Percentiles rank a stretch among this genome's conserved stretches.
Evolutionary conservation across 2,329 filamentous ascomycete genomes (phyloP).

Genomic region (Pestalotiopsis sp.): DNA sequence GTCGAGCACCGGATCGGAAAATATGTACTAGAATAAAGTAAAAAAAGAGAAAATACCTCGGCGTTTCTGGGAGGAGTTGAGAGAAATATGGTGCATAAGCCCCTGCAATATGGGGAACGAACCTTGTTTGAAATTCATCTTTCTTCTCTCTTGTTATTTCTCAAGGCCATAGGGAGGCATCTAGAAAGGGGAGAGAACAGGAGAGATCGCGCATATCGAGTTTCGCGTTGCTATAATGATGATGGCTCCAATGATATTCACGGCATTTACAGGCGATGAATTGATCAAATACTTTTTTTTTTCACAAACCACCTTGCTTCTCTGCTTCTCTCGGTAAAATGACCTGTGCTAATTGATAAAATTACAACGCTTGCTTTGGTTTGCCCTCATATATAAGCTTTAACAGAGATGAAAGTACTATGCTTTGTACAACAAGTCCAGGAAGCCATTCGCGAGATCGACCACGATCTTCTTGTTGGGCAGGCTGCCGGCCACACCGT

Average conservation of each 20-base stretch:
- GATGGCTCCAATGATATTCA: not conserved
- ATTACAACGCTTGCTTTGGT: not conserved
- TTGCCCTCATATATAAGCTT: not conserved
- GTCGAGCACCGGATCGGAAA: not conserved
- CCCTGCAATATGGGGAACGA: no score
- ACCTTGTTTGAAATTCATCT: not conserved
- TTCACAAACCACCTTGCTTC: not conserved
- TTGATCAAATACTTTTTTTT: not conserved
- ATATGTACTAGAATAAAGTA: not conserved
- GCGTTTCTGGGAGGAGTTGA: not conserved
- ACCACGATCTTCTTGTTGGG: slow-evolving; percentile 96
- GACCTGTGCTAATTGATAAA: not conserved
- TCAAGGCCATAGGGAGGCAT: not conserved
- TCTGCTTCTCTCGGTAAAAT: not conserved
- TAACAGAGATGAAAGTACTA: slow-evolving; percentile 40
- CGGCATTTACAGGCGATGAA: not conserved
- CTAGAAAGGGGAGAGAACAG: not conserved
- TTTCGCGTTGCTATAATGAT: not conserved
- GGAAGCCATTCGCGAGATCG: slow-evolving; percentile 85
- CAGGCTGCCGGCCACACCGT: slow-evolving; percentile 91
- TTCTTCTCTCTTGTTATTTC: not conserved
- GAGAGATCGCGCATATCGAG: not conserved
- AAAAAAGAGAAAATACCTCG: not conserved
- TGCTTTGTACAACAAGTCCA: slow-evolving; percentile 91
- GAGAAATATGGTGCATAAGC: not conserved